Evolutionary conservation across 306 rosid species (phyloP), one percentile per base, ranked within the genome.

Genomic region (Malus fusca): DNA sequence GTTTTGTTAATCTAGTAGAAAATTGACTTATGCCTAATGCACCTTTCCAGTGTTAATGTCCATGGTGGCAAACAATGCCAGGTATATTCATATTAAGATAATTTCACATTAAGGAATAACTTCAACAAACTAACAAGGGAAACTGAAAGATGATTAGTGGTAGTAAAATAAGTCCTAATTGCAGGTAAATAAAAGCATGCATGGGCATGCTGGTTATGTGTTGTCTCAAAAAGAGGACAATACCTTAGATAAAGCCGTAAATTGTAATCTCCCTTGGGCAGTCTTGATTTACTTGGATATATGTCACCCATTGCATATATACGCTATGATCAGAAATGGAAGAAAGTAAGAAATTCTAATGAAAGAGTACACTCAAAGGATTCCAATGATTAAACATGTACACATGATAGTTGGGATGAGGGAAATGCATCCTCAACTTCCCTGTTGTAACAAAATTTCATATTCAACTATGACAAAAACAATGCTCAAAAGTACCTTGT

Each of bases 261-360:
- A 86, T 43, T 89, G 88, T 90, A 95, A 76, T 92, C 98, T 75
- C 98, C 98, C 82, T 92, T 90, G 44, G 98, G 97, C 82, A 92
- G 97, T 72, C 84, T 95, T 51, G 96, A 60, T 74, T 77, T 78
- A 19, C 76, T 69, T 63, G 98, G 98, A 85, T 95, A 95, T 80
- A 76, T 95, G 79, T 95, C 98, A 31, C 98, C 98, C 81, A 82
- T 83, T 56, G 97, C 85, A 87, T 85, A 85, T 77, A 92, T 37
- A 42, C 97, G 97, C 98, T 95, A 71, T 40, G 75, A 72, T 72
- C 69, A 69, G 56, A 79, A 82, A 53, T 69, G 70, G 52, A 80
- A 37, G 75, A 21, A 55, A 52, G 69, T 21, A 44, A 72, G 75
- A 79, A 43, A 64, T 22, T 1, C 63, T 13, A 66, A 58, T 15